phyloP scores from a whole-genome alignment of 2,329 filamentous ascomycete genomes.

The Grosmannia penicillata region DNA sequence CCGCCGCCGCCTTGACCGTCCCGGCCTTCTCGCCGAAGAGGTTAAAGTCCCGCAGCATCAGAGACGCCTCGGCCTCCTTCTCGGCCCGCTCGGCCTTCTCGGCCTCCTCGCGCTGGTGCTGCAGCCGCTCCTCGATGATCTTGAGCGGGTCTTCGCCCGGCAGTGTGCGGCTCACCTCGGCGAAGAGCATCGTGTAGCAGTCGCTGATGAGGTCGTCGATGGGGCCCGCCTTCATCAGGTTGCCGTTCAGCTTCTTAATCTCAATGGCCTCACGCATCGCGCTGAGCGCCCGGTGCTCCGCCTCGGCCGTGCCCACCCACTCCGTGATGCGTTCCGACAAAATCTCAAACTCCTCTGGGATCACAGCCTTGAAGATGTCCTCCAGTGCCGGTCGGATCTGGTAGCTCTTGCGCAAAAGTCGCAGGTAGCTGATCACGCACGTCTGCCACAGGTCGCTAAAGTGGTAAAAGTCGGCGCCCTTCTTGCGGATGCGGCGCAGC shows the following conservation, averaged over 20 bases:
- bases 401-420: slow-evolving; percentile 34
- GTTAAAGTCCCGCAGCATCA: slow-evolving; percentile 9
- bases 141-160: slow-evolving; percentile 32
- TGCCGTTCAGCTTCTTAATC: slow-evolving; percentile 62
- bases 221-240: slow-evolving; percentile 67
- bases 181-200: slow-evolving; percentile 66
- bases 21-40: slow-evolving; percentile 4
- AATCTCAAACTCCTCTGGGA: slow-evolving; percentile 42
- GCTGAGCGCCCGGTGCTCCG: slow-evolving; percentile 28
- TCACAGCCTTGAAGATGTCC: slow-evolving; percentile 39
- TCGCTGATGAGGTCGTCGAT: slow-evolving; percentile 94
- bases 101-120: slow-evolving; percentile 17
- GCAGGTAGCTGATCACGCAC: slow-evolving; percentile 37
- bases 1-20: not conserved
- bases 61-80: slow-evolving; percentile 11
- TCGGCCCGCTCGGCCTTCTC: slow-evolving; percentile 9
- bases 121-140: slow-evolving; percentile 28
- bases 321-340: slow-evolving; percentile 37
- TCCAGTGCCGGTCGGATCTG: slow-evolving; percentile 30
- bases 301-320: slow-evolving; percentile 31
- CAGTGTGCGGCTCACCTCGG: slow-evolving; percentile 46
- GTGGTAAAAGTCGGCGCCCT: slow-evolving; percentile 59
- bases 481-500: slow-evolving; percentile 65
- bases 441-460: slow-evolving; percentile 45
- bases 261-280: slow-evolving; percentile 45